Percentiles rank a stretch among this genome's conserved stretches.
Evolutionary conservation across 1,139 yeast genomes (phyloP).

Genomic region (Tardiomyces depauwii): DNA sequence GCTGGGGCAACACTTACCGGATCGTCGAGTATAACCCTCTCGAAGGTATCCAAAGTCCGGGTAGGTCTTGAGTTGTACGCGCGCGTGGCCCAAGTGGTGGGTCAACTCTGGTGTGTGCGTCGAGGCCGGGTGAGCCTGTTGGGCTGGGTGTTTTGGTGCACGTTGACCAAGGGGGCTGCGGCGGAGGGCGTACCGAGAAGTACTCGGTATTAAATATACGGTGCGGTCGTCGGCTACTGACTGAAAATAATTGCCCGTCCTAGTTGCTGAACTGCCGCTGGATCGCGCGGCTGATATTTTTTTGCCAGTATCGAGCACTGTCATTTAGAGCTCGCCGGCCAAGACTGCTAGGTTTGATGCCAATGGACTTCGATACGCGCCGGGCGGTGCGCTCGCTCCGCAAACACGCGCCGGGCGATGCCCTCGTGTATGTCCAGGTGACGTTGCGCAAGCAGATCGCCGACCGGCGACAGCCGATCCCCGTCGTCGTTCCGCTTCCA

Average conservation of each 20-base stretch:
- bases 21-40: background rate
- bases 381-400: background rate
- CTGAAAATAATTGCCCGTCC: too few relatives aligned
- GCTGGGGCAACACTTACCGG: too few relatives aligned
- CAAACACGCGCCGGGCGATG: background rate
- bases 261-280: too few relatives aligned
- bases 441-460: background rate
- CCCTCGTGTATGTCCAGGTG: background rate
- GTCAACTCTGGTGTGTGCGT: background rate
- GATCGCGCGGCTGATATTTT: background rate
- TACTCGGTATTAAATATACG: too few relatives aligned
- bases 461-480: slow-evolving; percentile 6
- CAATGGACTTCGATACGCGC: background rate
- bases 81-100: background rate
- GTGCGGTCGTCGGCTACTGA: too few relatives aligned
- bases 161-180: too few relatives aligned
- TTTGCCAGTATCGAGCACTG: background rate
- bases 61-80: background rate
- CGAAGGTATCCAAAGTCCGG: background rate
- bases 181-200: too few relatives aligned
- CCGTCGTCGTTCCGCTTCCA: slow-evolving; percentile 12
- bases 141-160: too few relatives aligned
- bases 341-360: background rate
- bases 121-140: too few relatives aligned
- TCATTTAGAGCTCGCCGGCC: background rate